These are phyloP conservation scores for Raphidocelis subcapitata DNA, from an alignment of 139 green algal genomes.

Conservation along the genomic window DNA sequence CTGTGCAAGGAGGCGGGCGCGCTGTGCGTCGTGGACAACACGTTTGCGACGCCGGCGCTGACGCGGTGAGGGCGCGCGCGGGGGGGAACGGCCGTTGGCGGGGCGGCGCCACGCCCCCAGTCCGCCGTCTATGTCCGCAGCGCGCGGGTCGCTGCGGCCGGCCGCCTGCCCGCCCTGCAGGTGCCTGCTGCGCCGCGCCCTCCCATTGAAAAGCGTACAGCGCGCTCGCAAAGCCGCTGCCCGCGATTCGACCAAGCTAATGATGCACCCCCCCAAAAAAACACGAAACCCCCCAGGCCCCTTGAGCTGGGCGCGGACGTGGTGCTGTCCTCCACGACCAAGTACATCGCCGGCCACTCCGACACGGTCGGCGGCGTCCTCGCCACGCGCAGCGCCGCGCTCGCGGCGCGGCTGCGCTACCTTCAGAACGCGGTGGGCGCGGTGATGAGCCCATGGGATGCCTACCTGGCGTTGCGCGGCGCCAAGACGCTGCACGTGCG, in stretches of 20 bases:
- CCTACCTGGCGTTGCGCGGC: background rate
- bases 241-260: too few relatives aligned
- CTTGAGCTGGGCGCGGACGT: slow-evolving; percentile 86
- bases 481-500: slow-evolving; percentile 1
- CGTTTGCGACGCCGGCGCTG: slow-evolving; percentile 79
- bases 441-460: background rate
- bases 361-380: slow-evolving; percentile 42
- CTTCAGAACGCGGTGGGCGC: background rate
- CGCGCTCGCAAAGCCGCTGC: too few relatives aligned
- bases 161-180: too few relatives aligned
- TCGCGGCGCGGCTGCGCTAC: background rate
- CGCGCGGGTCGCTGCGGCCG: too few relatives aligned
- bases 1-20: slow-evolving; percentile 67
- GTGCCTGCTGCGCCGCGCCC: too few relatives aligned
- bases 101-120: too few relatives aligned
- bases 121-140: too few relatives aligned
- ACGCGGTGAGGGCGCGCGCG: slow-evolving; percentile 27
- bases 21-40: slow-evolving; percentile 87
- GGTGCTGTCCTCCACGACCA: slow-evolving; percentile 85
- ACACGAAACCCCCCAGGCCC: slow-evolving; percentile 57
- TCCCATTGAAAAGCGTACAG: too few relatives aligned
- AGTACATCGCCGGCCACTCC: slow-evolving; percentile 85
- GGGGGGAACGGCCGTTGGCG: too few relatives aligned
- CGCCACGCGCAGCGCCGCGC: background rate
- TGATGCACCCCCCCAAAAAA: too few relatives aligned